Evolutionary conservation across 2,329 filamentous ascomycete species (phyloP), one percentile per base, ranked within the genome.

Genomic region (Rhytidhysteron rufulum): DNA sequence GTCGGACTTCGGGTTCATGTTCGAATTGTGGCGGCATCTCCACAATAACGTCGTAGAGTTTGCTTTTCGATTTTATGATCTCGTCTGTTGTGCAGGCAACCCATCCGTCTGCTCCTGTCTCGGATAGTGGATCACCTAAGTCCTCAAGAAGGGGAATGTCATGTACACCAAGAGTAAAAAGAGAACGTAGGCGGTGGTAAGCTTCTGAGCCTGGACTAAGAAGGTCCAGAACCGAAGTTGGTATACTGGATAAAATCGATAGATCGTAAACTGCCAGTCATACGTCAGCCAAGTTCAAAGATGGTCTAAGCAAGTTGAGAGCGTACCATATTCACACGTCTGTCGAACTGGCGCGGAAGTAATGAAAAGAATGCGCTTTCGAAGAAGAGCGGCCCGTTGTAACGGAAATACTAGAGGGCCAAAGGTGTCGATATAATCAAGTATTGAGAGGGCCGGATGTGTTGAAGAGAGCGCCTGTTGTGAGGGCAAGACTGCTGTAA

Each of bases 51-150:
- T 98, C 93, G 74, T 89, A 97, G 2, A 98, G 78, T 2, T 85
- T 79, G 37, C 83, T 79, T 69, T 97, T 97, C 65, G 88, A 85
- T 34, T 81, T 82, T 11, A 98, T 76, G 43, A 98, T 93, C 57
- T 86, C 91, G 67, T 98, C 93, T 2, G 91, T 97, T 3, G 91
- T 96, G 65, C 90, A 96, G 10, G 91, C 93, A 43, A 95, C 83
- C 89, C 90, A 98, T 29, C 89, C 86, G 7, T 34, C 24, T 22
- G 74, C 74, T 18, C 67, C 75, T 25, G 67, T 64, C 13, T 65
- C 57, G 47, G 56, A 63, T 57, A 69, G 71, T 34, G 65, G 66
- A 2, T 69, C 68, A 18, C 73, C 69, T 47, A 85, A 76, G 41
- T 80, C 73, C 50, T 82, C 74, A 4, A 97, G 75, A 41, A 85